Base-by-base conservation (phyloP, 352 stramenopile genomes). In the Discostella stelligera region DNA sequence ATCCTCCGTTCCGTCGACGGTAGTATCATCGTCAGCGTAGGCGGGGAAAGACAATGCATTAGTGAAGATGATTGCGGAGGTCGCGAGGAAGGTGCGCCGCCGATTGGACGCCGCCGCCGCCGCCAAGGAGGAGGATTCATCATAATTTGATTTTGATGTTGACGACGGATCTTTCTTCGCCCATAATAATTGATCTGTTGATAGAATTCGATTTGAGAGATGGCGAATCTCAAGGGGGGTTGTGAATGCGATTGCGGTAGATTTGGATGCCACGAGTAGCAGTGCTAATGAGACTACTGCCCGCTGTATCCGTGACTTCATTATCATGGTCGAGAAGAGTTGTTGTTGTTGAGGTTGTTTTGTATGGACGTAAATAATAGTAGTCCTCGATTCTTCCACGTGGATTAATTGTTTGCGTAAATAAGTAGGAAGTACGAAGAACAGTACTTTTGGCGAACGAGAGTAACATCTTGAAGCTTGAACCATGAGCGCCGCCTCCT, bases 41-140 rank as follows among this genome's bases (percentile, higher is more conserved):
- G 74, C 61, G 46, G 66, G 54, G 21, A 73, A 53, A 20, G 37
- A 44, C 23, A 71, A 27, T 21, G 63, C 55, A 9, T 25, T 62
- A n/a, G 25, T 21, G 16, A 80, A 54, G 41, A 71, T 53, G 20
- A 71, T n/a, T 5, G 73, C 54, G 18, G 72, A 74, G 37, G 70
- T 64, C 48, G 71, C 52, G 39, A 78, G 61, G 62, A 78, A 78
- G 54, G 53, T 39, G 16, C 71, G 71, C 50, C 53, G 30, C 50
- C 53, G 30, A 46, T 58, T 55, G 44, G 61, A 54, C 6, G 48
- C 23, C 39, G 20, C 7, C 6, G 48, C 23, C 39, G 20, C 7
- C 14, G 37, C 14, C 27, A 21, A 54, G 9, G 18, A 21, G 20
- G 59, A 30, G 10, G 37, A 14, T 44, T 6, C 27, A 32, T 6